A percentile compares a stretch with the other conserved stretches of the same genome.
Conservation (phyloP, 257 asterid genomes). For the Sherardia arvensis region DNA sequence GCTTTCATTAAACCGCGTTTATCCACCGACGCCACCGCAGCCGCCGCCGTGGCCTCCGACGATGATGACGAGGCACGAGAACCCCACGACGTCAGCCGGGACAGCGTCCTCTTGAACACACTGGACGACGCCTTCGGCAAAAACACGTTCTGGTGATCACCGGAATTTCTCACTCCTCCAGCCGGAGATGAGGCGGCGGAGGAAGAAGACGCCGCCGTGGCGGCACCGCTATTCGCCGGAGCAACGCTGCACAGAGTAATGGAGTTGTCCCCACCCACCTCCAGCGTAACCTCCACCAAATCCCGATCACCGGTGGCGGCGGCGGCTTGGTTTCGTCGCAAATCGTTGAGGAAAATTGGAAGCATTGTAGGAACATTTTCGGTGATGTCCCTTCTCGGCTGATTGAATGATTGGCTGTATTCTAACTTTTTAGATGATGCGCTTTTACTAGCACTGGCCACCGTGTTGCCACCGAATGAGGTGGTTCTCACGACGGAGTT, state of each 20-base stretch:
- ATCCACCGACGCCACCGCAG: constrained; percentile 22
- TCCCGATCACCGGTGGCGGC: constrained; percentile 17
- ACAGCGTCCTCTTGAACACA: constrained; percentile 44
- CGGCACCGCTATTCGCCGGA: constrained; percentile 7
- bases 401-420: constrained; percentile 43
- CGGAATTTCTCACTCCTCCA: background rate
- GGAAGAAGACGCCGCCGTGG: background rate
- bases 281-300: constrained; percentile 73
- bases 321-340: constrained; percentile 23
- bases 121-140: constrained; percentile 48
- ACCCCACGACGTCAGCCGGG: constrained; percentile 39
- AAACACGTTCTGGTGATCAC: constrained; percentile 8
- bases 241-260: constrained; percentile 36
- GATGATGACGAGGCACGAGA: constrained; percentile 14
- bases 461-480: constrained; percentile 36
- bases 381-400: constrained; percentile 29
- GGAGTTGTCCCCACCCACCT: constrained; percentile 49
- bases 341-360: constrained; percentile 64
- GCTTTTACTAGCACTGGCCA: background rate
- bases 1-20: constrained; percentile 63
- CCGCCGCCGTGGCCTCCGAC: constrained; percentile 6
- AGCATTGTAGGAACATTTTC: constrained; percentile 53
- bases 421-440: constrained; percentile 20
- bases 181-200: background rate
- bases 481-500: constrained; percentile 25